Percentiles rank a stretch among this genome's conserved stretches.
These are phyloP conservation scores for Amoebophrya sp. DNA, from an alignment of 169 alveolate genomes.

Conservation along the genomic window DNA sequence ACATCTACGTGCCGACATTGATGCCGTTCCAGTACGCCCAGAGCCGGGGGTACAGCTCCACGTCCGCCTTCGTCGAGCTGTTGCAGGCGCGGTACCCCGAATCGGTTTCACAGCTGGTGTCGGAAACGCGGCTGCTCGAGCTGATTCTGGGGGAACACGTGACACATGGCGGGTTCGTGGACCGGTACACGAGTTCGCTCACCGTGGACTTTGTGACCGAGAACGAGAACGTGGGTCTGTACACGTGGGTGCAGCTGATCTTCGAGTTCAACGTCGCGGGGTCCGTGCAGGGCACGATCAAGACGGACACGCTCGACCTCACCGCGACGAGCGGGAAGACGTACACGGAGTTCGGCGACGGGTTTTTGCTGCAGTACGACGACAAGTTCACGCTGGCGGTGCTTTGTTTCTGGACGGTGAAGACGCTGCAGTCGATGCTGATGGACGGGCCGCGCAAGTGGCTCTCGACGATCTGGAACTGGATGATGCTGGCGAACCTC, in stretches of 20 bases:
- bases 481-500: background rate
- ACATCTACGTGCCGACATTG: too few relatives aligned
- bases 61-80: too few relatives aligned
- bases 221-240: background rate
- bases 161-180: too few relatives aligned
- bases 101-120: too few relatives aligned
- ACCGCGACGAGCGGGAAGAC: background rate
- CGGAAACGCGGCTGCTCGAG: too few relatives aligned
- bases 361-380: too few relatives aligned
- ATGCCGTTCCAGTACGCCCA: too few relatives aligned
- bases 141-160: too few relatives aligned
- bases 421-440: too few relatives aligned
- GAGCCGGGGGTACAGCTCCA: too few relatives aligned
- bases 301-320: background rate
- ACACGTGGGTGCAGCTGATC: background rate
- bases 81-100: too few relatives aligned
- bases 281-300: background rate
- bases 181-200: background rate
- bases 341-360: background rate
- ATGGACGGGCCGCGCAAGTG: too few relatives aligned
- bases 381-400: background rate
- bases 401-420: background rate
- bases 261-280: background rate
- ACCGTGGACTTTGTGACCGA: background rate
- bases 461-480: background rate